Conservation (phyloP, 495 filamentous ascomycete genomes). For the Tuber aestivum region DNA sequence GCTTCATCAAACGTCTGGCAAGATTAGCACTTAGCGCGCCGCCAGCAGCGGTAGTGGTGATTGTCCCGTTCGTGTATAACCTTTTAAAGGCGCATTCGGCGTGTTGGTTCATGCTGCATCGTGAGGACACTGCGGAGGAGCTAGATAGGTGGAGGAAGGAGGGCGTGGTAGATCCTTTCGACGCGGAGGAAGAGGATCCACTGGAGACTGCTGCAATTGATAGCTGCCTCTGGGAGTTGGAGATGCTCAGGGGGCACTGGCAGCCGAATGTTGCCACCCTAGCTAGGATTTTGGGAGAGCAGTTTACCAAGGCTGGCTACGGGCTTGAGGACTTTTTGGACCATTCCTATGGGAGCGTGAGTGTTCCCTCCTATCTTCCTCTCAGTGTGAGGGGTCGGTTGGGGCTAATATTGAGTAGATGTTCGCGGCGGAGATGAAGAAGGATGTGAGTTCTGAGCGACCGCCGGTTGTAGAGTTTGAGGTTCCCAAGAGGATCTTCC, state of each 20-base stretch:
- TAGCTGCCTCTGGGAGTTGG: slow-evolving; percentile 90
- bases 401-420: slow-evolving; percentile 49
- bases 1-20: slow-evolving; percentile 88
- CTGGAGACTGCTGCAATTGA: slow-evolving; percentile 81
- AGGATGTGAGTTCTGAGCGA: slow-evolving; percentile 63
- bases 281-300: slow-evolving; percentile 87
- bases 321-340: slow-evolving; percentile 93
- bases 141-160: slow-evolving; percentile 55
- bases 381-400: background rate
- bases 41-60: slow-evolving; percentile 76
- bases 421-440: slow-evolving; percentile 72
- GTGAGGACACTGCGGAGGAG: slow-evolving; percentile 56
- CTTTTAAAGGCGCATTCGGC: slow-evolving; percentile 82
- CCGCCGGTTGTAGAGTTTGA: slow-evolving; percentile 83
- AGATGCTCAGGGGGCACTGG: slow-evolving; percentile 83
- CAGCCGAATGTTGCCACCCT: slow-evolving; percentile 96
- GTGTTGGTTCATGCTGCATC: slow-evolving; percentile 92
- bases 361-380: slow-evolving; percentile 42
- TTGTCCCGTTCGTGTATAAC: slow-evolving; percentile 93
- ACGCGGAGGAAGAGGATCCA: slow-evolving; percentile 68
- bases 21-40: slow-evolving; percentile 77
- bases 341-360: slow-evolving; percentile 80
- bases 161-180: slow-evolving; percentile 75
- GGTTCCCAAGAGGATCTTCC: slow-evolving; percentile 86
- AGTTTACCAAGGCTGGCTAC: slow-evolving; percentile 93